These are phyloP conservation scores for Syzygium aqueum DNA, from an alignment of 345 rosid genomes.

Conservation along the genomic window DNA sequence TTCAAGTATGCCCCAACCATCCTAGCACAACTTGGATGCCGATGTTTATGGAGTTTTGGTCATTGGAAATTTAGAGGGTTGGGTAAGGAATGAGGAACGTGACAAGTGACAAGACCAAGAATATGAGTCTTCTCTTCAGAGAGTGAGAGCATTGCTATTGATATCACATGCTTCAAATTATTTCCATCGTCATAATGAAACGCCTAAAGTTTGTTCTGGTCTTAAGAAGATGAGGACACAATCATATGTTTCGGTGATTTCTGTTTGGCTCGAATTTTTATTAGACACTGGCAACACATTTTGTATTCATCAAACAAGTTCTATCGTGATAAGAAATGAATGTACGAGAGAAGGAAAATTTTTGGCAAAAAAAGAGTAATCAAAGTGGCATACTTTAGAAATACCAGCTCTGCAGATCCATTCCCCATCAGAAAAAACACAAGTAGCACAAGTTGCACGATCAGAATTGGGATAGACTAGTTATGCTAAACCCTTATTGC, in stretches of 20 bases:
- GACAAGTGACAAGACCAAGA: neutral
- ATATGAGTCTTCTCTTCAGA: neutral
- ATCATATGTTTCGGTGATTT: neutral
- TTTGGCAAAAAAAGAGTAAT: neutral
- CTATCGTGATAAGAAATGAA: neutral
- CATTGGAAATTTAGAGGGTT: neutral
- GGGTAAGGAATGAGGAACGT: neutral
- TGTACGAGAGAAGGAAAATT: neutral
- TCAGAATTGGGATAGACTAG: fast-evolving
- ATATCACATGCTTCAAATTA: neutral
- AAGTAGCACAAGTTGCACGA: neutral
- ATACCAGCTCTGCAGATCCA: neutral
- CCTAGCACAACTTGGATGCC: neutral
- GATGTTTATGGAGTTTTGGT: neutral
- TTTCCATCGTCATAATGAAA: neutral
- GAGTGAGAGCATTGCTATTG: too few species aligned
- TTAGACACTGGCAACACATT: neutral
- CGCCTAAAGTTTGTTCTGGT: neutral
- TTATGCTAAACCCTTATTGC: neutral
- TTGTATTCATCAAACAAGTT: neutral
- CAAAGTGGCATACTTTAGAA: neutral
- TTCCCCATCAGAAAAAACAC: neutral
- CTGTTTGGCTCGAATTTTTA: neutral
- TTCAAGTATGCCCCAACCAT: neutral
- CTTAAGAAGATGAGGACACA: neutral